Evolutionary conservation across 2,329 filamentous ascomycete genomes (phyloP), one percentile per base, ranked within the genome.

Genomic region (Aulographum hederae): DNA sequence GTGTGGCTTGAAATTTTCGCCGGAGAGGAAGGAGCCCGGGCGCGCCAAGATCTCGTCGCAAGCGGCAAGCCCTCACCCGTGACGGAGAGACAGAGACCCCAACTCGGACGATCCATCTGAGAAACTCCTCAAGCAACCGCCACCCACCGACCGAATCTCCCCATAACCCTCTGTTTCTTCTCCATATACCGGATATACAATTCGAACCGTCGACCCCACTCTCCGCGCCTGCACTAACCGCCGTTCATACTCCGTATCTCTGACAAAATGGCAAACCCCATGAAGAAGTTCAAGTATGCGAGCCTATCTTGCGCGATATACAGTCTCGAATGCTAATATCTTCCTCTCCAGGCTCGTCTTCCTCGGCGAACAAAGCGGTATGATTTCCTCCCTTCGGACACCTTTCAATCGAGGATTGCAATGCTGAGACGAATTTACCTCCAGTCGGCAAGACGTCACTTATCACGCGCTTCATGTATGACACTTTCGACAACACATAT

Each of bases 391-490:
- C 21, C 21, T 25, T n/a, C 21, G 8, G n/a, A 25, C 8, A 8
- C 21, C 8, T 36, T 29, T 39, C 37, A 17, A 37, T 29, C 32
- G 47, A 33, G 23, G 12, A 2, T 21, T 30, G 18, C 18, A 17
- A 3, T 32, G 34, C 43, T 50, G 32, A 48, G 40, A 32, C 28
- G 25, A n/a, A 31, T 19, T 15, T 31, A 16, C 28, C 30, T 40
- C 38, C 54, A 95, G 89, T 98, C 47, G 89, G 89, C 53, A 98
- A 98, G 65, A 98, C 89, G 19, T 98, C 89, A 39, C 63, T 98
- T 46, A 98, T 98, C 55, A 98, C 89, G 43, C 77, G 89, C 41
- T 98, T 98, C 67, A 98, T 98, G 89, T 98, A 98, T 67, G 89
- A 98, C 60, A 95, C 89, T 30, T 98, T 98, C 65, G 89, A 98